A percentile compares a stretch with the other conserved stretches of the same genome.
Evolutionary conservation across 2,329 filamentous ascomycete species (phyloP).

Genomic region (Mollisiaceae sp.): DNA sequence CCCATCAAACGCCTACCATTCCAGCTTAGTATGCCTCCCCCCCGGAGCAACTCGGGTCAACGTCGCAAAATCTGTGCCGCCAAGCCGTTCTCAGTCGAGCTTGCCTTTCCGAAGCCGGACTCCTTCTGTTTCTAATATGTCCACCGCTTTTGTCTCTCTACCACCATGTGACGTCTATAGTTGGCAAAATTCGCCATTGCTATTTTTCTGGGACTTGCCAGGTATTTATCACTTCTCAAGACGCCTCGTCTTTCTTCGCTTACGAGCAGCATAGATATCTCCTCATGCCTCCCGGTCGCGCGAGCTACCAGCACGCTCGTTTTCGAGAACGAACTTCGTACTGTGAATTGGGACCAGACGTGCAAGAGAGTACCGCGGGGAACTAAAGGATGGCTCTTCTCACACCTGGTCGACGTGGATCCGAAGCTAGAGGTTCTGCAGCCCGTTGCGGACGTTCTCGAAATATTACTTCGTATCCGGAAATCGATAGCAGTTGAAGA

Average conservation of each 20-base stretch:
- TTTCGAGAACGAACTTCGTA: slow-evolving; percentile 9
- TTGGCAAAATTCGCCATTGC: slow-evolving; percentile 3
- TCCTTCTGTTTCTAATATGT: neutral
- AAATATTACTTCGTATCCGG: neutral
- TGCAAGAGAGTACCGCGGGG: slow-evolving; percentile 3
- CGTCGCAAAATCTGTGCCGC: neutral
- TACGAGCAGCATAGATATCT: slow-evolving; percentile 12
- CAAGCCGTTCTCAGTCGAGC: neutral
- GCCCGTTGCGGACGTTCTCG: neutral
- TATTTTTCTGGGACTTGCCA: slow-evolving; percentile 14
- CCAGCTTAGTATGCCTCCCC: neutral
- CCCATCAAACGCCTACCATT: neutral
- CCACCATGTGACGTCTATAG: neutral
- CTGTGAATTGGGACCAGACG: slow-evolving; percentile 7
- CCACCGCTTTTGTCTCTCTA: neutral
- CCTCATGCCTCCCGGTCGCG: slow-evolving; percentile 8
- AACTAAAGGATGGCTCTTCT: slow-evolving; percentile 6
- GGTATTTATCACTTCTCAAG: slow-evolving; percentile 12
- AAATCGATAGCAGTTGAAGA: neutral
- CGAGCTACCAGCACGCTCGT: slow-evolving; percentile 11
- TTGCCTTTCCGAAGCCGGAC: neutral
- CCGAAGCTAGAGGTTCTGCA: slow-evolving; percentile 7
- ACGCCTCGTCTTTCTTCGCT: slow-evolving; percentile 4
- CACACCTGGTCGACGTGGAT: slow-evolving; percentile 11
- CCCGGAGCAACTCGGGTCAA: neutral